Conservation (phyloP, 2,329 filamentous ascomycete species). For the Xylaria sp. region DNA sequence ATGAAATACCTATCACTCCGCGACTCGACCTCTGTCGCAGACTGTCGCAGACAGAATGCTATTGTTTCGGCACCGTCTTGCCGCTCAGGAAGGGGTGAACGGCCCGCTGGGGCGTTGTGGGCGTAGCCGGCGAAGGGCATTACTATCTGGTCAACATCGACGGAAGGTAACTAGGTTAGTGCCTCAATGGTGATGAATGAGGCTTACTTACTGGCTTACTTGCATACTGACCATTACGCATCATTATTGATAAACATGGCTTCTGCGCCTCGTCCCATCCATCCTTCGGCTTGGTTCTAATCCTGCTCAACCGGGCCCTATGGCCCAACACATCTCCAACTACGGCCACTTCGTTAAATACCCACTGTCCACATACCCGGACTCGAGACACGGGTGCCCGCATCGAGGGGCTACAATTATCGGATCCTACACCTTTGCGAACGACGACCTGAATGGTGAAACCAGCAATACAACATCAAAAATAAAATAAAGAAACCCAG, state of each 20-base stretch:
- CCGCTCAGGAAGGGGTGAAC: constrained; percentile 10
- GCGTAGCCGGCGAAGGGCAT: constrained; percentile 10
- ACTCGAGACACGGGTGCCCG: constrained; percentile 14
- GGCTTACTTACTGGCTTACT: constrained; percentile 25
- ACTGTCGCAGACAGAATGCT: not conserved
- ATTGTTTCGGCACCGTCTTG: constrained; percentile 24
- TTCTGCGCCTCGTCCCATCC: constrained; percentile 25
- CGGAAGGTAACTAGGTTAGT: constrained; percentile 7
- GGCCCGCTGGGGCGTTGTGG: constrained; percentile 4
- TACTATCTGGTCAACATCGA: constrained; percentile 4
- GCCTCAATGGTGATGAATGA: constrained; percentile 9
- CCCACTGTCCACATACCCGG: not conserved
- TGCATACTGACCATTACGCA: constrained; percentile 18
- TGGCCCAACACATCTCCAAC: constrained; percentile 1
- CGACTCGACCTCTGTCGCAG: constrained; percentile 11
- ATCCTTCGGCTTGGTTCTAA: not conserved
- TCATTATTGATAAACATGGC: constrained; percentile 1
- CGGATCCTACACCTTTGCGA: constrained; percentile 1
- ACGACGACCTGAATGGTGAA: not conserved
- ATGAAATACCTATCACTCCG: constrained; percentile 15
- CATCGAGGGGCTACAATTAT: constrained; percentile 10
- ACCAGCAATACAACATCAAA: not conserved
- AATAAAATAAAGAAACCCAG: no score
- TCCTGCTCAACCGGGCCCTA: constrained; percentile 1
- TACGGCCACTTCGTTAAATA: not conserved